Conservation (phyloP, 805 yeast genomes). For the Ogataea philodendri region DNA sequence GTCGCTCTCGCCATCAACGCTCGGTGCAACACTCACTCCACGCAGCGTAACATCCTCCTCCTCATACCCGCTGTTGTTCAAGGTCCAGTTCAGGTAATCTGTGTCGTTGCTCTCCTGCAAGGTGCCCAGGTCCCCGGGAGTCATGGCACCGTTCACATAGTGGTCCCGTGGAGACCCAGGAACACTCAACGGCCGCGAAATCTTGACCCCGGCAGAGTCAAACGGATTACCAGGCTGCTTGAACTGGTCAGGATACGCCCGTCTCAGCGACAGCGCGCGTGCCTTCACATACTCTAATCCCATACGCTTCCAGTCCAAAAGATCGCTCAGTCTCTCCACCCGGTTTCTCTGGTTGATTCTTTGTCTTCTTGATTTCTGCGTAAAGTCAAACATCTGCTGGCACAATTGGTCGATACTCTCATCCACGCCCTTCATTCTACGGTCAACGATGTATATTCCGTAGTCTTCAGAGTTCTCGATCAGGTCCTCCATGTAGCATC, state of each 20-base stretch:
- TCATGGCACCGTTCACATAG: conserved; percentile 62
- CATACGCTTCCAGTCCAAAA: conserved; percentile 97
- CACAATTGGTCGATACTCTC: conserved; percentile 90
- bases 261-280: conserved; percentile 81
- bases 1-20: conserved; percentile 30
- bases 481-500: conserved; percentile 97
- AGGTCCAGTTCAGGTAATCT: conserved; percentile 66
- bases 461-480: conserved; percentile 93
- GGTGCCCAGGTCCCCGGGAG: conserved; percentile 98
- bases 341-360: conserved; percentile 97
- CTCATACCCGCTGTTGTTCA: conserved; percentile 43
- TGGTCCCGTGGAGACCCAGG: conserved; percentile 92
- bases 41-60: conserved; percentile 36
- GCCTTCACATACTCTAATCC: conserved; percentile 96
- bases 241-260: conserved; percentile 90
- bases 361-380: conserved; percentile 89
- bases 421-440: conserved; percentile 88
- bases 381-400: conserved; percentile 85
- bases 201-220: conserved; percentile 52
- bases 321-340: conserved; percentile 88
- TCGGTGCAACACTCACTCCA: conserved; percentile 38
- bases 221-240: conserved; percentile 42
- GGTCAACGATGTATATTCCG: conserved; percentile 95
- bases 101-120: conserved; percentile 87
- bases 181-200: conserved; percentile 90